Evolutionary conservation across 306 rosid genomes (phyloP).

Genomic region (Fragaria iinumae): DNA sequence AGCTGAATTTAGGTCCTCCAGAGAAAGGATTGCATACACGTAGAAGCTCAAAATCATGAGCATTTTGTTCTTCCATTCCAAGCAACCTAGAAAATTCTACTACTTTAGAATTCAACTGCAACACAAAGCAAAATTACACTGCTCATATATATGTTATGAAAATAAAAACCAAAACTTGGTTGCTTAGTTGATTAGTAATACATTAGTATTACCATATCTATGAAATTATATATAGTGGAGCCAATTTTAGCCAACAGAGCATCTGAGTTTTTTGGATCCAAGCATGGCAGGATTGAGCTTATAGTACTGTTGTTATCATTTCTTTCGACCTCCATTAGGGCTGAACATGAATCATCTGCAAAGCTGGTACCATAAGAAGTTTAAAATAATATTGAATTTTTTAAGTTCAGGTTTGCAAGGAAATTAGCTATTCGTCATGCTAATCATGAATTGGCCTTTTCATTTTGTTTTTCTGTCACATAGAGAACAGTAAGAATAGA

Average conservation of each 20-base stretch:
- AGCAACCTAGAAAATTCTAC: constrained; percentile 35
- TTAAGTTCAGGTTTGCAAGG: too few species aligned
- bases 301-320: constrained; percentile 55
- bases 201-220: constrained; percentile 38
- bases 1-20: constrained; percentile 45
- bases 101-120: constrained; percentile 61
- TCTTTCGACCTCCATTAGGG: constrained; percentile 46
- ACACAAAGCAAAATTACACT: neutral
- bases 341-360: constrained; percentile 62
- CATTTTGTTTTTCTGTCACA: neutral
- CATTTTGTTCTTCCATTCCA: constrained; percentile 39
- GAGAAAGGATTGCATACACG: constrained; percentile 68
- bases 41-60: constrained; percentile 20
- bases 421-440: too few species aligned
- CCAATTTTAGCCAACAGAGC: constrained; percentile 50
- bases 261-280: constrained; percentile 39
- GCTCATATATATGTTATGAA: neutral
- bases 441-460: neutral
- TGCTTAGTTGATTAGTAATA: neutral
- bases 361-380: constrained; percentile 38
- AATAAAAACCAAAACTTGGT: neutral
- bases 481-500: neutral
- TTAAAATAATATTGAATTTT: neutral
- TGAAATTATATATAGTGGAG: constrained; percentile 44
- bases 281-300: constrained; percentile 63